These are phyloP conservation scores for Ehretia macrophylla DNA, from an alignment of 257 asterid species.

Conservation along the genomic window DNA sequence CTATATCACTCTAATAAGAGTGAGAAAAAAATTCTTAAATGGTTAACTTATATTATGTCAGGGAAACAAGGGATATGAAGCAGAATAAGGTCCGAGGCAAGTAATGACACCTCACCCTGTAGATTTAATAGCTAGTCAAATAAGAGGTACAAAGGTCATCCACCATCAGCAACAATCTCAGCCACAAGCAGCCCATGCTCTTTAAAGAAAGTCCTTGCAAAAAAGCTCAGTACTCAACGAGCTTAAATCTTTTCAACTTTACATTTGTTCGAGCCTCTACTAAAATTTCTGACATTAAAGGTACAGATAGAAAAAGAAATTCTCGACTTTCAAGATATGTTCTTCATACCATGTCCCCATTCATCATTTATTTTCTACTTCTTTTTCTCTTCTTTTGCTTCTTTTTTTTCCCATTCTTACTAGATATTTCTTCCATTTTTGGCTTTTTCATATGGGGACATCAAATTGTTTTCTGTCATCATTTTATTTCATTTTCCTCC, in stretches of 20 bases:
- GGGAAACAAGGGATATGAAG: too few species aligned
- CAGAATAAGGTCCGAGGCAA: conserved; percentile 28
- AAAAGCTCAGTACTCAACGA: conserved; percentile 26
- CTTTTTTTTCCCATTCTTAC: conserved; percentile 6
- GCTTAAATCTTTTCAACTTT: conserved; percentile 10
- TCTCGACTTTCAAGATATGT: neutral
- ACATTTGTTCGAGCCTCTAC: conserved; percentile 25
- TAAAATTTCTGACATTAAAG: conserved; percentile 10
- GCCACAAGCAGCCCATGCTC: conserved; percentile 41
- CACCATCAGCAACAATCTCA: conserved; percentile 45
- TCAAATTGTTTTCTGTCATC: neutral
- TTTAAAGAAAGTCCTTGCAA: conserved; percentile 36
- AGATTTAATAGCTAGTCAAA: conserved; percentile 48
- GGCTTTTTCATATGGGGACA: neutral
- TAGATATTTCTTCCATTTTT: conserved; percentile 1
- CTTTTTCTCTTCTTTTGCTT: conserved; percentile 7
- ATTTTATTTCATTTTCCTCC: neutral
- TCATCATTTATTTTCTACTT: conserved; percentile 8
- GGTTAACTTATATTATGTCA: too few species aligned
- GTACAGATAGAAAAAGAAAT: conserved; percentile 10
- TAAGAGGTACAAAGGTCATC: conserved; percentile 38
- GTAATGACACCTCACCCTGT: conserved; percentile 68
- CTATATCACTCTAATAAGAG: too few species aligned
- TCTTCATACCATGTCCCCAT: conserved; percentile 8
- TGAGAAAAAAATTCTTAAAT: too few species aligned